A percentile compares a stretch with the other conserved stretches of the same genome.
Conservation (phyloP, 768 basidiomycete genomes). For the Rhizopogon roseolus region DNA sequence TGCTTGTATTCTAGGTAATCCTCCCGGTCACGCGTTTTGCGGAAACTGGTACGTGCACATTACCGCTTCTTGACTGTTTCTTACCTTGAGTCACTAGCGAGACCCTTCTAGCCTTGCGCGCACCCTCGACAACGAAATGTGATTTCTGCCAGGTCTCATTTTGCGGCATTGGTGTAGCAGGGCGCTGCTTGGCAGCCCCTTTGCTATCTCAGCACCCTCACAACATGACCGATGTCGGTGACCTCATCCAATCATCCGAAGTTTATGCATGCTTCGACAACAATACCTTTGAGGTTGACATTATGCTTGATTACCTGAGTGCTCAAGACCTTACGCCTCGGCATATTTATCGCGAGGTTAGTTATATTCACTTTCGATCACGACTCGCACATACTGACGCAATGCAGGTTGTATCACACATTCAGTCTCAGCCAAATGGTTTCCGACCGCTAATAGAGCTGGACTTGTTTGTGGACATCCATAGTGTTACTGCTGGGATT, state of each 20-base stretch:
- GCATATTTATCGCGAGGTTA: conserved; percentile 74
- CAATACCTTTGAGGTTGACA: conserved; percentile 78
- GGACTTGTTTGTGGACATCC: conserved; percentile 68
- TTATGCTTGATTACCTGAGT: conserved; percentile 77
- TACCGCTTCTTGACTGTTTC: neutral
- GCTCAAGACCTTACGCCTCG: conserved; percentile 57
- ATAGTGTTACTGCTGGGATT: conserved; percentile 47
- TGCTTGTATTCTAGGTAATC: conserved; percentile 19
- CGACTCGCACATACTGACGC: conserved; percentile 3
- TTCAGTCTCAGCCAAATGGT: conserved; percentile 54
- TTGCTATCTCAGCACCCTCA: conserved; percentile 63
- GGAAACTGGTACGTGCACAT: conserved; percentile 63
- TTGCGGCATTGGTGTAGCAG: conserved; percentile 76
- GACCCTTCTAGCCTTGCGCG: conserved; percentile 63
- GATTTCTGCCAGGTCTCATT: conserved; percentile 81
- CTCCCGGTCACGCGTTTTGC: conserved; percentile 76
- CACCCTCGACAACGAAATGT: conserved; percentile 78
- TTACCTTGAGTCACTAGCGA: conserved; percentile 41
- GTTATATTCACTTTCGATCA: conserved; percentile 9
- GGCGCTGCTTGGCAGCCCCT: conserved; percentile 61
- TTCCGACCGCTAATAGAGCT: conserved; percentile 65
- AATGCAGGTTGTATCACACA: conserved; percentile 55
- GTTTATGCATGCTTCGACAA: conserved; percentile 77
- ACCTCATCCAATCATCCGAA: conserved; percentile 71
- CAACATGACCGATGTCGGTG: conserved; percentile 60